These are phyloP conservation scores for Saccharomycopsis crataegensis DNA, from an alignment of 1,139 yeast species.

Conservation along the genomic window DNA sequence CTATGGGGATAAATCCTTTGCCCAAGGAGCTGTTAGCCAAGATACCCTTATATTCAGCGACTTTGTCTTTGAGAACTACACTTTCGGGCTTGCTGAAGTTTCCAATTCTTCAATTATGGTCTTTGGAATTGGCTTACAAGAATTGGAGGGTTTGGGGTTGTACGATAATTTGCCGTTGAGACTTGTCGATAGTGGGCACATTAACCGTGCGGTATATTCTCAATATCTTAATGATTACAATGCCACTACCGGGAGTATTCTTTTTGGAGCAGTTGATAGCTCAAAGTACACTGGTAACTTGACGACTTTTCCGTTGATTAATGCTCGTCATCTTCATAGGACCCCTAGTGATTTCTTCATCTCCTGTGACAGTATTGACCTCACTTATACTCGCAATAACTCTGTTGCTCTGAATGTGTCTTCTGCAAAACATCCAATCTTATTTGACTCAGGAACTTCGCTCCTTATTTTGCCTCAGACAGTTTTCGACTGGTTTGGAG, in stretches of 20 bases:
- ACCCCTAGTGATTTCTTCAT: constrained; percentile 37
- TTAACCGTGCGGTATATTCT: constrained; percentile 46
- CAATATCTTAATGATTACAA: constrained; percentile 37
- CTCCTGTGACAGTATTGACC: not conserved
- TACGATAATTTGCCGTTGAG: constrained; percentile 55
- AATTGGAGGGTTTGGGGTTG: constrained; percentile 32
- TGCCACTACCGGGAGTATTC: constrained; percentile 37
- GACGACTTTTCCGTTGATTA: constrained; percentile 39
- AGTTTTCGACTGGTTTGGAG: constrained; percentile 3
- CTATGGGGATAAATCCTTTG: constrained; percentile 58
- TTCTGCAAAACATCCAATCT: constrained; percentile 5
- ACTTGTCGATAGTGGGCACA: constrained; percentile 45
- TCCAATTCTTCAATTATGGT: constrained; percentile 50
- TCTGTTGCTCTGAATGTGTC: not conserved
- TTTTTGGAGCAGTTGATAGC: constrained; percentile 55
- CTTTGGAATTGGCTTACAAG: constrained; percentile 53
- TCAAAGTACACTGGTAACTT: constrained; percentile 42
- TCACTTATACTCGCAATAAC: not conserved
- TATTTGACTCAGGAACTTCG: constrained; percentile 8
- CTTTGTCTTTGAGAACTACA: constrained; percentile 36
- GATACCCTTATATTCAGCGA: constrained; percentile 43
- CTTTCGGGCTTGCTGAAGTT: constrained; percentile 52
- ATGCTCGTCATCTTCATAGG: constrained; percentile 45
- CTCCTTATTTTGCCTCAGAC: not conserved
- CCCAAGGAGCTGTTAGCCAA: constrained; percentile 57